Evolutionary conservation across 2,329 filamentous ascomycete species (phyloP), one percentile per base, ranked within the genome.

Genomic region (Diaporthe eres): DNA sequence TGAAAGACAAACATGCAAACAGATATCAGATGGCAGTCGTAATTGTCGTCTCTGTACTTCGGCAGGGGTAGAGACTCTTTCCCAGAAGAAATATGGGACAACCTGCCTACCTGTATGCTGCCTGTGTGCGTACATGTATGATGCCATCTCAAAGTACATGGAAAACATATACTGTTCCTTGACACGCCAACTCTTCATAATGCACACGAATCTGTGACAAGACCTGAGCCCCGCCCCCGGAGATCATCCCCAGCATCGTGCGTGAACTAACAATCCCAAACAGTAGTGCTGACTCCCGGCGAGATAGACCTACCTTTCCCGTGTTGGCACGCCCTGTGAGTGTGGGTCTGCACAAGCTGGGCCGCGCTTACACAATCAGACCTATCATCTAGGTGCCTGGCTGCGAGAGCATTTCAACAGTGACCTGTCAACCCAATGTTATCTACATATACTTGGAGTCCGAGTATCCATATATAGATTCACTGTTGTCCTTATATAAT

Each of bases 271-370:
- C 3, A 5, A 7, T 39, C 63, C 22, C 63, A 37, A 22, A 19
- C 31, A 68, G 28, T 53, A 68, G 63, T 68, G 63, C 63, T 68
- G 31, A 68, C 63, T 39, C 44, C 47, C 19, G 7, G 28, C 17
- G 63, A 28, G 22, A 68, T 22, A 15, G 13, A 68, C 44, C 63
- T 67, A 28, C 44, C 61, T 37, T 34, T 51, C 44, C 44, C 44
- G 44, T 49, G 63, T 17, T 19, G 44, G 22, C 47, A 68, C 63
- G 63, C 63, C 63, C 63, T 53, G 17, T 8, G 47, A 22, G 22
- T 53, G 63, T 39, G 47, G 47, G 65, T 39, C 65, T 68, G 22
- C 13, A 53, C 22, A 28, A 13, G 10, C 31, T 39, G 22, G 7
- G 47, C 47, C 47, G 19, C 47, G 47, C 65, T 53, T 68, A 53